Evolutionary conservation across 805 yeast genomes (phyloP).

Genomic region (Myxozyma nipponensis): DNA sequence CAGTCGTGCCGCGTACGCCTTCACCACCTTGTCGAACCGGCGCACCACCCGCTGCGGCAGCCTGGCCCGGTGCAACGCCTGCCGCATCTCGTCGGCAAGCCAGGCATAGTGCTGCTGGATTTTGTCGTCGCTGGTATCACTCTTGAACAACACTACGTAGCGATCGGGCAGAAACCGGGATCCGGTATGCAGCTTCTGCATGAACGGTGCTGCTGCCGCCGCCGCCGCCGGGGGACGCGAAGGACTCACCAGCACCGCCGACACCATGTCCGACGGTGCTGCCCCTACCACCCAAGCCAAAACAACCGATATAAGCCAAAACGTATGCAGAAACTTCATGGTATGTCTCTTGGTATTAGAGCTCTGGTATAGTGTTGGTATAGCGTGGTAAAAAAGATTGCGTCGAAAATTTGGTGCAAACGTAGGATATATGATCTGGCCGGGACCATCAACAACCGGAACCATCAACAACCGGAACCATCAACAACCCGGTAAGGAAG

Average conservation of each 20-base stretch:
- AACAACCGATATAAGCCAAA: too few species aligned
- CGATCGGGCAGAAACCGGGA: not conserved
- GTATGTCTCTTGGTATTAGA: not conserved
- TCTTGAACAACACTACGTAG: not conserved
- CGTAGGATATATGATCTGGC: too few species aligned
- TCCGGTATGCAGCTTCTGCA: not conserved
- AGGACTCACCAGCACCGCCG: not conserved
- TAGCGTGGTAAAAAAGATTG: too few species aligned
- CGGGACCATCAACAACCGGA: too few species aligned
- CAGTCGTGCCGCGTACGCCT: slow-evolving; percentile 20
- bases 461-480: too few species aligned
- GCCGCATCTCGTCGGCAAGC: not conserved
- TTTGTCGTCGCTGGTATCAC: not conserved
- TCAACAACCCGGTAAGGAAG: too few species aligned
- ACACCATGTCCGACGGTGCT: not conserved
- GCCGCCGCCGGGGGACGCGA: not conserved
- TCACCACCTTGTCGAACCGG: slow-evolving; percentile 5
- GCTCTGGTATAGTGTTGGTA: too few species aligned
- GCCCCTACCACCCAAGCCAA: not conserved
- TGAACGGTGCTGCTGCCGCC: not conserved
- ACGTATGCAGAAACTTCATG: too few species aligned
- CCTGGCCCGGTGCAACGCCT: not conserved
- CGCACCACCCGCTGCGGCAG: not conserved
- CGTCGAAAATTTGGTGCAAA: too few species aligned
- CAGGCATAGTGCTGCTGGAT: not conserved